phyloP scores from a whole-genome alignment of 2,329 filamentous ascomycete genomes.

The Calonectria fujianensis region DNA sequence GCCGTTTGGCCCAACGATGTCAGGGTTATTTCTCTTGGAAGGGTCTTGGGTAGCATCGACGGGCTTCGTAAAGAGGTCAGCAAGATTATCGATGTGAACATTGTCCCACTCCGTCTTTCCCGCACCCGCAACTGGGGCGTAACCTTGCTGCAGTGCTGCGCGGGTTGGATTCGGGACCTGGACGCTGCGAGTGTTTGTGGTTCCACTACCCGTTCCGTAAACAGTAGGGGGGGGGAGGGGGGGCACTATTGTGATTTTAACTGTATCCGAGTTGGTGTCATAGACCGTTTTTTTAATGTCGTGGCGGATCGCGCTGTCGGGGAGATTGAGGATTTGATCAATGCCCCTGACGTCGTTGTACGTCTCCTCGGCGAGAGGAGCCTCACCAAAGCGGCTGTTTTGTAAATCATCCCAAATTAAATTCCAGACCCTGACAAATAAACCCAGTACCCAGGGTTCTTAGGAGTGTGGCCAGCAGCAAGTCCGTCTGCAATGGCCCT shows the following conservation, averaged over 20 bases:
- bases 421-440: slow-evolving; percentile 71
- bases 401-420: slow-evolving; percentile 67
- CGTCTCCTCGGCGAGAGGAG: slow-evolving; percentile 64
- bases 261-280: slow-evolving; percentile 59
- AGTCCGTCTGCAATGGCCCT: slow-evolving; percentile 68
- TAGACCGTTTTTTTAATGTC: slow-evolving; percentile 82
- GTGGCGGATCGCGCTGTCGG: slow-evolving; percentile 76
- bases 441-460: slow-evolving; percentile 69
- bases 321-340: slow-evolving; percentile 72
- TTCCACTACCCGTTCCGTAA: slow-evolving; percentile 70
- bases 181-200: slow-evolving; percentile 69
- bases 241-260: slow-evolving; percentile 67
- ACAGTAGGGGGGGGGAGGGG: slow-evolving; percentile 69
- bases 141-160: slow-evolving; percentile 64
- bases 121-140: slow-evolving; percentile 64
- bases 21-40: slow-evolving; percentile 71
- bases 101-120: slow-evolving; percentile 71
- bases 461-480: slow-evolving; percentile 63
- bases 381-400: slow-evolving; percentile 65
- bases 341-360: slow-evolving; percentile 78
- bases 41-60: slow-evolving; percentile 73
- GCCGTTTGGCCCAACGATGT: slow-evolving; percentile 77
- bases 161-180: slow-evolving; percentile 68
- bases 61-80: slow-evolving; percentile 64
- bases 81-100: slow-evolving; percentile 71